Percentiles rank a stretch among this genome's conserved stretches.
Conservation (phyloP, 1,284 basidiomycete genomes). For the Tranzscheliella williamsii region DNA sequence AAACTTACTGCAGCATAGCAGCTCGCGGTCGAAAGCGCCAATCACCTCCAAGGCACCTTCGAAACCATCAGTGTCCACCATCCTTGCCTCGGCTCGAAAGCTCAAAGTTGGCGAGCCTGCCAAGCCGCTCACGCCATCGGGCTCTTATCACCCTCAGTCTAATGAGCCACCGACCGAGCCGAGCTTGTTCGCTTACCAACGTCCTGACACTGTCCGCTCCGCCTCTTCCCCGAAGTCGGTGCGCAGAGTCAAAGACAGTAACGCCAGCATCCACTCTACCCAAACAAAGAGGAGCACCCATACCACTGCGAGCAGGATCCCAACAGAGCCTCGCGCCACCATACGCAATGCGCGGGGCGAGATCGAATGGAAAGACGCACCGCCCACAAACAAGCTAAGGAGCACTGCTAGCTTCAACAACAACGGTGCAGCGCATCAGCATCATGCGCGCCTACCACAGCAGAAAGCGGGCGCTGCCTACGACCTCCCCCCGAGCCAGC, state of each 20-base stretch:
- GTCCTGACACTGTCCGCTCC: not conserved
- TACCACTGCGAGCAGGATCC: constrained; percentile 7
- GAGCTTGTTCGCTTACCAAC: constrained; percentile 28
- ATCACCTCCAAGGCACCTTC: constrained; percentile 1
- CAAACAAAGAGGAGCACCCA: constrained; percentile 10
- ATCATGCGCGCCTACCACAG: too few relatives aligned
- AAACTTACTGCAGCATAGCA: not conserved
- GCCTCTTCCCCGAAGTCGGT: not conserved
- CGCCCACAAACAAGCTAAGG: too few relatives aligned
- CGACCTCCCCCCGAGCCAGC: not conserved
- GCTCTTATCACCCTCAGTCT: not conserved
- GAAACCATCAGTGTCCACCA: constrained; percentile 27
- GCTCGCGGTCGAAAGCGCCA: constrained; percentile 1
- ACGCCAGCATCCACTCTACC: constrained; percentile 14
- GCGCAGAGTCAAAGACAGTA: constrained; percentile 17
- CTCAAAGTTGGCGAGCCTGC: constrained; percentile 1
- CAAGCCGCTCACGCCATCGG: constrained; percentile 1
- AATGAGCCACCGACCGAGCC: constrained; percentile 28
- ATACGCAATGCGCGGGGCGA: constrained; percentile 38
- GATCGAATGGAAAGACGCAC: constrained; percentile 37
- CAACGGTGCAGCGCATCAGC: too few relatives aligned
- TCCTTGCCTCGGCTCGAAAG: constrained; percentile 22
- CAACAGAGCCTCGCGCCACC: constrained; percentile 6
- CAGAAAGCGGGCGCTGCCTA: too few relatives aligned
- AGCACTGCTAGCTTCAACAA: too few relatives aligned